phyloP scores from a whole-genome alignment of 2,329 filamentous ascomycete species.

The Nothomitra cinnamomea region DNA sequence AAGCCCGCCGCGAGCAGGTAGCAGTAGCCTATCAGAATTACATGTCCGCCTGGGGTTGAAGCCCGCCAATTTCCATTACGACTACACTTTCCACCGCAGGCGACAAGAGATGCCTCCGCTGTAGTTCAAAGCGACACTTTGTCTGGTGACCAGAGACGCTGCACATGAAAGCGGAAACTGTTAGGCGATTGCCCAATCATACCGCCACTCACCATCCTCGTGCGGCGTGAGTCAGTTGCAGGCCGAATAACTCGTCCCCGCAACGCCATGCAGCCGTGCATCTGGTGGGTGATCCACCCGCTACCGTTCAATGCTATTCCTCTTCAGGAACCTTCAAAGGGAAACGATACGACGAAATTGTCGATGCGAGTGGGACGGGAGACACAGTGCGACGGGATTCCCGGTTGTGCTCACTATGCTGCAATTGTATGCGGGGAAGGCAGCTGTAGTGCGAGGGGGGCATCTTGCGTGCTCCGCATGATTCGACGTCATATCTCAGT shows the following conservation, averaged over 20 bases:
- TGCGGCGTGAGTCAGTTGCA: not conserved
- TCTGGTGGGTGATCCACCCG: not conserved
- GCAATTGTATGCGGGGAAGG: too few relatives aligned
- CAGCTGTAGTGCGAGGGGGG: too few relatives aligned
- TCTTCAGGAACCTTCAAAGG: not conserved
- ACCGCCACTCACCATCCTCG: not conserved
- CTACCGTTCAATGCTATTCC: not conserved
- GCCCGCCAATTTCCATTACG: too few relatives aligned
- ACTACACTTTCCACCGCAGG: too few relatives aligned
- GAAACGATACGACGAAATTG: not conserved
- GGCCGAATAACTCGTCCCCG: not conserved
- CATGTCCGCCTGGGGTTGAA: too few relatives aligned
- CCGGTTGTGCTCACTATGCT: too few relatives aligned
- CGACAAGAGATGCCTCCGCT: too few relatives aligned
- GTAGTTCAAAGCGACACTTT: not conserved
- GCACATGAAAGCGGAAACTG: not conserved
- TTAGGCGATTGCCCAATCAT: not conserved
- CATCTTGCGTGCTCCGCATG: too few relatives aligned
- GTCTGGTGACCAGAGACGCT: not conserved
- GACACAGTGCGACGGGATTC: not conserved
- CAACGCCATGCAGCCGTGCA: not conserved
- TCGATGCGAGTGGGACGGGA: not conserved
- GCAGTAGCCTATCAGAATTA: too few relatives aligned
- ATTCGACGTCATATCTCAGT: too few relatives aligned
- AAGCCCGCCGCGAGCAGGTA: not conserved